Percentiles rank a stretch among this genome's conserved stretches.
Evolutionary conservation across 495 filamentous ascomycete genomes (phyloP).

Genomic region (Oidiodendron maius): DNA sequence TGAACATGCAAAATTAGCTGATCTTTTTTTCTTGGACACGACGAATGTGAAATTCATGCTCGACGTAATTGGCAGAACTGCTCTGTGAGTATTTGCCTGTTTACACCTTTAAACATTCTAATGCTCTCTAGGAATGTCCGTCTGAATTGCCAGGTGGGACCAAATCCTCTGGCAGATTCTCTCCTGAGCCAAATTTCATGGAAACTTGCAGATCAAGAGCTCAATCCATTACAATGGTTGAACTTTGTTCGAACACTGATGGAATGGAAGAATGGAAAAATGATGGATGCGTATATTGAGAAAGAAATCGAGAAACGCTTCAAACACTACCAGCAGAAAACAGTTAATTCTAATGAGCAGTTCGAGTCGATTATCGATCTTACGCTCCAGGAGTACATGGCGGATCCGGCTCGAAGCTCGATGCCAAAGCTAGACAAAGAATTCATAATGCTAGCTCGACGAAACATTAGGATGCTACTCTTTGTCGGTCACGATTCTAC

Average conservation of each 20-base stretch:
- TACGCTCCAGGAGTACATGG: constrained; percentile 27
- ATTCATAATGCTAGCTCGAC: constrained; percentile 23
- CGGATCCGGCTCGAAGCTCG: constrained; percentile 1
- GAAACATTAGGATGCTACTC: constrained; percentile 27
- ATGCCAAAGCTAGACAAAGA: constrained; percentile 12
- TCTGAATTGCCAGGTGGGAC: constrained; percentile 20
- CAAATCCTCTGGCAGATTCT: constrained; percentile 21
- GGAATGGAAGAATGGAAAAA: constrained; percentile 26
- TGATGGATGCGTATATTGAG: constrained; percentile 29
- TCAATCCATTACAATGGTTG: constrained; percentile 21
- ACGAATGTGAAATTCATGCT: constrained; percentile 30
- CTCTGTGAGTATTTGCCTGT: constrained; percentile 1
- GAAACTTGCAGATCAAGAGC: constrained; percentile 14
- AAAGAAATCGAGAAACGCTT: constrained; percentile 30
- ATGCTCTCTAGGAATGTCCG: constrained; percentile 23
- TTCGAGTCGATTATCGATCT: constrained; percentile 28
- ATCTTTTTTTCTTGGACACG: constrained; percentile 30
- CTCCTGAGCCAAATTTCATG: constrained; percentile 22
- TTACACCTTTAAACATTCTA: constrained; percentile 25
- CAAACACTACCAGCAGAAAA: constrained; percentile 5
- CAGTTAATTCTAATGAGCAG: constrained; percentile 1
- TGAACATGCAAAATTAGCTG: constrained; percentile 22
- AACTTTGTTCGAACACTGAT: constrained; percentile 10
- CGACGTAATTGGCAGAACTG: constrained; percentile 33
- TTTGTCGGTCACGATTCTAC: constrained; percentile 20